Percentiles rank a stretch among this genome's conserved stretches.
Conservation (phyloP, 2,329 filamentous ascomycete species). For the Fusarium kyushuense region DNA sequence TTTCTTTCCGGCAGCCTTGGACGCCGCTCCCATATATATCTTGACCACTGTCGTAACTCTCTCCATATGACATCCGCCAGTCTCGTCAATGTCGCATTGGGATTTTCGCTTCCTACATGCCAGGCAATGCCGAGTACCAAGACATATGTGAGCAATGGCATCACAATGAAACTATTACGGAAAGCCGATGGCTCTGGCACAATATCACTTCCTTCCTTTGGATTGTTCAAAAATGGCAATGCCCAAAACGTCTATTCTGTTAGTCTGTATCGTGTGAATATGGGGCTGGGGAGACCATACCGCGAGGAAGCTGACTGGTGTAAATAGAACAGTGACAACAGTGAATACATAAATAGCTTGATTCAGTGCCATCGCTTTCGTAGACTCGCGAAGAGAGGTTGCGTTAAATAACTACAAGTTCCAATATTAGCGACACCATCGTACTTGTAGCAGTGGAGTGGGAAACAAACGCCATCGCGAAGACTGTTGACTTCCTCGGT, state of each 20-base stretch:
- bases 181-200: neutral
- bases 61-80: fast-evolving
- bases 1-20: neutral
- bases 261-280: neutral
- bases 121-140: neutral
- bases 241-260: fast-evolving
- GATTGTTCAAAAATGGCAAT: neutral
- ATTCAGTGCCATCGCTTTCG: neutral
- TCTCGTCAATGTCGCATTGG: fast-evolving
- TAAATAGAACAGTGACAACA: neutral
- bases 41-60: fast-evolving
- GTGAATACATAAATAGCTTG: slow-evolving; percentile 1
- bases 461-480: neutral
- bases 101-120: neutral
- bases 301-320: neutral
- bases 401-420: neutral
- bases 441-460: fast-evolving
- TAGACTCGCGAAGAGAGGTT: neutral
- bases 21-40: fast-evolving
- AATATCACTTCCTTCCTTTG: fast-evolving
- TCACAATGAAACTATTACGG: neutral
- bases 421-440: neutral
- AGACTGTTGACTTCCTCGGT: neutral
- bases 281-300: too few relatives aligned
- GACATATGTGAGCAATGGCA: neutral